Evolutionary conservation across 495 filamentous ascomycete species (phyloP).

Genomic region (Xylaria sp.): DNA sequence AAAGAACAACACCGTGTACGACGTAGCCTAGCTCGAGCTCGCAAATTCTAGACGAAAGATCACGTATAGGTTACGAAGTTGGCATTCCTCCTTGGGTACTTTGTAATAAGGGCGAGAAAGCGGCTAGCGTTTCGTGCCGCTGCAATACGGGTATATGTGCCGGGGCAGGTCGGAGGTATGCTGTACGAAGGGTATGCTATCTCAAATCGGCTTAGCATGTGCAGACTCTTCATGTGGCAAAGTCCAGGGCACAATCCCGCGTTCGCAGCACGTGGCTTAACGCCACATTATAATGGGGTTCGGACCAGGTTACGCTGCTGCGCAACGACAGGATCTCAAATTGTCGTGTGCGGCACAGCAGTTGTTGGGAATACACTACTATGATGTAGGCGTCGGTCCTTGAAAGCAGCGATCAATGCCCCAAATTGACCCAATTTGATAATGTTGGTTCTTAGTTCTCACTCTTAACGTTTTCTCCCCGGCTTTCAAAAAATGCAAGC

Average conservation of each 20-base stretch:
- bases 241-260: slow-evolving; percentile 14
- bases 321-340: slow-evolving; percentile 3
- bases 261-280: slow-evolving; percentile 15
- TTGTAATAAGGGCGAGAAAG: background rate
- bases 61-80: background rate
- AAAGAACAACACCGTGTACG: background rate
- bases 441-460: background rate
- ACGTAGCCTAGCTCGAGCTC: background rate
- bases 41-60: background rate
- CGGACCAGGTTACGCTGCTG: background rate
- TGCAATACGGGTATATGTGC: background rate
- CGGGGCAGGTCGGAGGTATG: background rate
- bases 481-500: background rate
- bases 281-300: background rate
- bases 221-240: background rate
- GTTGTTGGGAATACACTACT: background rate
- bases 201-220: slow-evolving; percentile 4
- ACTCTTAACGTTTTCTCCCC: slow-evolving; percentile 5
- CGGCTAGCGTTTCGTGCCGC: background rate
- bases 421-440: background rate
- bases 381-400: background rate
- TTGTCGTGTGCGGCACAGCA: slow-evolving; percentile 16
- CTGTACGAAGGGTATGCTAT: slow-evolving; percentile 3
- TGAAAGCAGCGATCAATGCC: background rate
- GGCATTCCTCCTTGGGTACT: background rate